Evolutionary conservation across 2,329 filamentous ascomycete genomes (phyloP), one percentile per base, ranked within the genome.

Genomic region (Didymella glomerata): DNA sequence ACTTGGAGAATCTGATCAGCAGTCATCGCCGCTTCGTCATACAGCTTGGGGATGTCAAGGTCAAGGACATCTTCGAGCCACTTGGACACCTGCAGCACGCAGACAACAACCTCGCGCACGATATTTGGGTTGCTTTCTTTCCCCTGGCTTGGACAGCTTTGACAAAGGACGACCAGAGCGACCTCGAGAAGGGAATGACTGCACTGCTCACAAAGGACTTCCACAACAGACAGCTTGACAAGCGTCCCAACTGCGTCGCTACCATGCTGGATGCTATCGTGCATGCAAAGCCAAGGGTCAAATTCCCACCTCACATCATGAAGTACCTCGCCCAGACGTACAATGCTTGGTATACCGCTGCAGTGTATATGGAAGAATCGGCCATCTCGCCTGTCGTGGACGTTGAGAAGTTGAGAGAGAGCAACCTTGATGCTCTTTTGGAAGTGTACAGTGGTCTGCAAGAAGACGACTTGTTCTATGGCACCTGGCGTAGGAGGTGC

Each of bases 391-490:
- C 95, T 0, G 86, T 93, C 24, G 87, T 93, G 40, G 93, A 98
- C 69, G 96, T 93, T 1, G 82, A 91, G 1, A 88, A 86, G 44
- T 90, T 97, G 20, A 86, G 93, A 30, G 96, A 99, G 76, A 98
- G 94, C 79, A 98, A 96, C 66, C 85, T 98, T 5, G 95, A 99
- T 78, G 95, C 95, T 0, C 81, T 99, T n/a, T 88, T 97, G 9
- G 94, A 98, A 72, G 83, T 98, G 3, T 99, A 99, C 73, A 88
- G 93, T 6, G 88, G 89, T 0, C 81, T 99, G 14, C 91, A 96
- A 71, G 96, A 99, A 76, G 93, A 98, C 49, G 95, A 99, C 74
- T 83, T 99, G 47, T 99, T 98, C 77, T 98, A 99, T 65, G 95
- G 95, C 9, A 96, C 93, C 0, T 99, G 95, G 95, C 88, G 95